These are phyloP conservation scores for Dentiscutata heterogama DNA, from an alignment of 371 early-diverging fungal genomes.

Conservation along the genomic window DNA sequence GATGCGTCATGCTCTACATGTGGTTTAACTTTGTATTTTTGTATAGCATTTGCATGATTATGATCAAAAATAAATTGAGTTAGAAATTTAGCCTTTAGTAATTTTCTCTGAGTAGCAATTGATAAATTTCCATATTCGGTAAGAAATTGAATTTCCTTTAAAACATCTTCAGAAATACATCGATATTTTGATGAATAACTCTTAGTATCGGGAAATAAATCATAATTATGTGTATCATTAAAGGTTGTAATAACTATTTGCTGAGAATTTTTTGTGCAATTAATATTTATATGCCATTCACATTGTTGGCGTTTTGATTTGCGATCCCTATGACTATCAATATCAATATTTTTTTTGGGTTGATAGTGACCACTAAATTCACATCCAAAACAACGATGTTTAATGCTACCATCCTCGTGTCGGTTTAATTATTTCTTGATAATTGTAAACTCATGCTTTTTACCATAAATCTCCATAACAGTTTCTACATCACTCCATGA, in stretches of 20 bases:
- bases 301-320: slow-evolving; percentile 3
- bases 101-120: slow-evolving; percentile 16
- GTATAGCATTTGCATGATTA: slow-evolving; percentile 1
- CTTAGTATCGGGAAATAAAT: slow-evolving; percentile 8
- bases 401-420: neutral
- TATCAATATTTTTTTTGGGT: slow-evolving; percentile 4
- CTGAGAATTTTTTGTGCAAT: neutral
- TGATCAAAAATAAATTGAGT: neutral
- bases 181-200: neutral
- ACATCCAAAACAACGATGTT: slow-evolving; percentile 8
- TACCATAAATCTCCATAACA: neutral
- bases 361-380: slow-evolving; percentile 14
- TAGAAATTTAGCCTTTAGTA: neutral
- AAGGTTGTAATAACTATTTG: neutral
- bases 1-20: neutral
- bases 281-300: neutral
- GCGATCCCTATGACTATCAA: neutral
- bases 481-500: neutral
- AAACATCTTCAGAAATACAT: neutral
- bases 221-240: no score
- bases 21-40: slow-evolving; percentile 3
- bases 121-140: neutral
- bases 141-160: slow-evolving; percentile 19
- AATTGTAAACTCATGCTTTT: slow-evolving; percentile 7
- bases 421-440: neutral